A percentile compares a stretch with the other conserved stretches of the same genome.
Conservation (phyloP, 2,329 filamentous ascomycete genomes). For the Aspergillaceae sp. region DNA sequence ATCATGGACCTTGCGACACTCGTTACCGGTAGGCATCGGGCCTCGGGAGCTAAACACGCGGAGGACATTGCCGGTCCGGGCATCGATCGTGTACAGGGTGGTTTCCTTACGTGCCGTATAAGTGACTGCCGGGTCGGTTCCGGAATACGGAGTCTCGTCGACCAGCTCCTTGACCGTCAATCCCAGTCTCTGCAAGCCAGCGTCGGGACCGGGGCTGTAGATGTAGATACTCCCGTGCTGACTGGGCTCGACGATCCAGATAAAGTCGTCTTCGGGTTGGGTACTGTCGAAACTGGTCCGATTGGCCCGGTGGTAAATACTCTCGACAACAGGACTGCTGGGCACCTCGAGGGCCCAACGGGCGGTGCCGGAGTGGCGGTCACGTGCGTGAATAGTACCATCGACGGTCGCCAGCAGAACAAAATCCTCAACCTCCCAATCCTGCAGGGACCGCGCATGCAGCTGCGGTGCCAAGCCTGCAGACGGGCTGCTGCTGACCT, state of each 20-base stretch:
- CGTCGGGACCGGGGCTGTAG: conserved; percentile 58
- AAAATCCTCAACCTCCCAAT: conserved; percentile 99
- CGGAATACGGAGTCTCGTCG: conserved; percentile 72
- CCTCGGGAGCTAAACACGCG: conserved; percentile 76
- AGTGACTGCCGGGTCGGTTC: conserved; percentile 66
- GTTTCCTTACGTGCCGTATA: conserved; percentile 91
- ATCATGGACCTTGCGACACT: conserved; percentile 62
- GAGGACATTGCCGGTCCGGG: conserved; percentile 69
- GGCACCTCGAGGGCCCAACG: conserved; percentile 75
- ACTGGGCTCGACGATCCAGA: conserved; percentile 92
- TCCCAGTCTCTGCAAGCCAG: conserved; percentile 40
- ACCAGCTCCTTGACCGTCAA: conserved; percentile 64
- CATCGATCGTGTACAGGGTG: conserved; percentile 80
- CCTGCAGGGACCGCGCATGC: conserved; percentile 92
- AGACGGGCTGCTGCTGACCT: conserved; percentile 50
- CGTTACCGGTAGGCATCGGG: conserved; percentile 60
- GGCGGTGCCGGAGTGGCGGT: conserved; percentile 74
- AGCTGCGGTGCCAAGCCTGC: conserved; percentile 71
- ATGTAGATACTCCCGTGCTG: conserved; percentile 80
- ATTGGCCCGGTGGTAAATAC: conserved; percentile 67
- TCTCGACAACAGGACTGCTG: conserved; percentile 83
- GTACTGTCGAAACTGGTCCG: conserved; percentile 52
- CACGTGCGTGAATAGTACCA: conserved; percentile 85
- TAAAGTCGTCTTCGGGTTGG: conserved; percentile 65
- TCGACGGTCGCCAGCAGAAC: conserved; percentile 99